Evolutionary conservation across 805 yeast species (phyloP), one percentile per base, ranked within the genome.

Genomic region (Ogataea angusta): DNA sequence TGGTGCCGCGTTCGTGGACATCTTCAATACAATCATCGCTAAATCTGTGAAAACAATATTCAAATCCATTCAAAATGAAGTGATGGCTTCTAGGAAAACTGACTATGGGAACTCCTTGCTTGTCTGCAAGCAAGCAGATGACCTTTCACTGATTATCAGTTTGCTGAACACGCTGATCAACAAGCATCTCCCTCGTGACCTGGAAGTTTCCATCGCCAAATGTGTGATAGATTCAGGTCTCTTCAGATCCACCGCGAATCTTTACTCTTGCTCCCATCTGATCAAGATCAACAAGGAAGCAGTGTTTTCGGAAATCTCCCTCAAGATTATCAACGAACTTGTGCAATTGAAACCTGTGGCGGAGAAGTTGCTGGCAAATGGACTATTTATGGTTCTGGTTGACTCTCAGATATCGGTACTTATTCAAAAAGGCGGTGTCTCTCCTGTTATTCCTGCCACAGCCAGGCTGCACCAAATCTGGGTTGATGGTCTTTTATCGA

Each of bases 401-500:
- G 95, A 88, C 52, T 81, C 93, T 40, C 81, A 89, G 5, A 70
- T 86, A 1, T 82, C 95, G 0, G 62, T 70, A 18, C 69, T 70
- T 2, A 76, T 90, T 29, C 87, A 82, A 55, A 67, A 71, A 4
- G 95, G 95, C 0, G 73, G 73, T 6, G 62, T 86, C 2, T 66
- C 70, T 10, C 73, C 85, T 2, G 70, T 69, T 27, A 54, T 63
- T 1, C 60, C 76, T 3, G 73, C 85, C 0, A 73, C 75, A 34
- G 42, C 57, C 1, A 50, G 51, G 32, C 62, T 85, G 43, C 91
- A 89, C 58, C 72, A 75, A 38, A 67, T 85, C n/a, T 90, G 97
- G 97, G 74, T 79, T n/a, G 79, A 82, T 53, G 95, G 96, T 1
- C 63, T 90, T 13, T 66, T 90, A 22, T 80, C 93, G 0, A 75